Conservation (phyloP, 345 rosid genomes). For the Cardamine occulta region DNA sequence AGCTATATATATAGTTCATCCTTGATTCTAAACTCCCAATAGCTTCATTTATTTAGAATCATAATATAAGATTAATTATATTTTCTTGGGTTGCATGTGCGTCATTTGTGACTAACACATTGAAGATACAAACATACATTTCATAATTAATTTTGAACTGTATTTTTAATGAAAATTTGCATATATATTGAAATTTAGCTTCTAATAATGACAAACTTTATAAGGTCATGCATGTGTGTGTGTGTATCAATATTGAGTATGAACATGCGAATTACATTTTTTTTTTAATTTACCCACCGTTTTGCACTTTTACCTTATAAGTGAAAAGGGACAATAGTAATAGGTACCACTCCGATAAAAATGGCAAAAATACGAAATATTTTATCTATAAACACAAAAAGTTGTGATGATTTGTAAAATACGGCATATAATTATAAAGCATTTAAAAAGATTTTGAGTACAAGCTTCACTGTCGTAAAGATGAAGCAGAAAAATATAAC, state of each 20-base stretch:
- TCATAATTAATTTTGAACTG: not conserved
- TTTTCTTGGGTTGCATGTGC: conserved; percentile 26
- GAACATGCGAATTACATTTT: conserved; percentile 34
- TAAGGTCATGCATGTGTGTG: not conserved
- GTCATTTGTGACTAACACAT: not conserved
- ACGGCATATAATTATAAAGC: not conserved
- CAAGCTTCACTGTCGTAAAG: not conserved
- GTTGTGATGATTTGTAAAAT: not conserved
- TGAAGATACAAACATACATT: not conserved
- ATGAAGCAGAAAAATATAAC: conserved; percentile 1
- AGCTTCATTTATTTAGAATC: not conserved
- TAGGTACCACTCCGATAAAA: conserved; percentile 14
- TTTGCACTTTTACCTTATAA: conserved; percentile 33
- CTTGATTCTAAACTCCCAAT: not conserved
- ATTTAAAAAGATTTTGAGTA: not conserved
- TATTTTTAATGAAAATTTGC: not conserved
- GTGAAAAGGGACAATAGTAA: conserved; percentile 35
- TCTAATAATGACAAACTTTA: not conserved
- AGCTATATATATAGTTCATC: not conserved
- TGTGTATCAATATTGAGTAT: conserved; percentile 8
- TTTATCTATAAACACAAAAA: not conserved
- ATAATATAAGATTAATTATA: not conserved
- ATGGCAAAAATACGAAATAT: not conserved
- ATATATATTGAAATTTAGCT: not conserved
- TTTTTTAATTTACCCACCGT: conserved; percentile 29